Base-by-base conservation (phyloP, 768 basidiomycete species). In the Lentinula aciculospora region DNA sequence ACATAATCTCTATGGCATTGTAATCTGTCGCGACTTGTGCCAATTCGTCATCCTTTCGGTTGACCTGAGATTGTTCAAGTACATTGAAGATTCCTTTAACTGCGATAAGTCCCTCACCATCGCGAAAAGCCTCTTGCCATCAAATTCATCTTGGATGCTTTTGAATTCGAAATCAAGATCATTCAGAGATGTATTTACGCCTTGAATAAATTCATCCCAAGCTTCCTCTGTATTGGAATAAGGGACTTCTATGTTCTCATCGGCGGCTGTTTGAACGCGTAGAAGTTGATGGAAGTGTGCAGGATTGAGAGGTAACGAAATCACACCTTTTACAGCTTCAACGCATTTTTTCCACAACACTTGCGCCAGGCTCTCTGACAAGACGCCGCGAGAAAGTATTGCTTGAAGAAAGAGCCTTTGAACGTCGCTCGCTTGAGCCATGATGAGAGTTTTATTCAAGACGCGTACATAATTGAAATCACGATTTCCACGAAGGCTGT, bases 1-100 rank as follows among this genome's bases (percentile, higher is more conserved):
- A 94, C 0, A 84, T 76, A 53, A 94, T 93, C 69, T 96, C 93
- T 31, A 75, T 72, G 0, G 90, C 75, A 1, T 80, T 81, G 65
- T 94, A 96, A 39, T 91, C 89, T 0, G 91, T 92, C 3, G 92
- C 93, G 67, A 90, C 71, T 66, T 92, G 92, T 0, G 93, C 88
- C 32, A 94, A 78, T 54, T 86, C 85, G 64, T 95, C 93, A 17
- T 84, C 85, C 60, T 85, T 89, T 8, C 79, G 74, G 66, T 95
- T 96, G 45, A 92, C 84, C 92, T 94, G 56, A 3, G 47, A 36
- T 17, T 47, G 42, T 6, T 19, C n/a, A 34, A 36, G 37, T 40
- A 19, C 29, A 34, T 21, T 3, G 21, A 42, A 27, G 51, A 17
- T 36, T 48, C n/a, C n/a, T 13, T n/a, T 17, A 25, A 19, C 53